Conservation (phyloP, 2,329 filamentous ascomycete genomes). For the Cladosporium sp. region DNA sequence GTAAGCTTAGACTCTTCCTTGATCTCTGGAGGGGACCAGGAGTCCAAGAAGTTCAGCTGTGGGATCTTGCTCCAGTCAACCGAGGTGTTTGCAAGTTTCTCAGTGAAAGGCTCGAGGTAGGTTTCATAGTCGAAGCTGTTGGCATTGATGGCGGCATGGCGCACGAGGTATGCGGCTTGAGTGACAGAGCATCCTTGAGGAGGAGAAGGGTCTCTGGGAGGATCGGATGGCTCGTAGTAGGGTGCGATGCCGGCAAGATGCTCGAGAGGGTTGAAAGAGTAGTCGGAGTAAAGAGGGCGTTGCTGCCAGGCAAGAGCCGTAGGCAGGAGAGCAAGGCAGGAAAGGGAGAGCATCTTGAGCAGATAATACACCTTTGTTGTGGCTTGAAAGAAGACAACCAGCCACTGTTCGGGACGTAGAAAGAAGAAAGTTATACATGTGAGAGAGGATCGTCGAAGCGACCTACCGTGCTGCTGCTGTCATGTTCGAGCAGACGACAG, state of each 20-base stretch:
- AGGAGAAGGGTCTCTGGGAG: constrained; percentile 42
- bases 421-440: too few relatives aligned
- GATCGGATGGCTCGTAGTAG: constrained; percentile 46
- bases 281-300: constrained; percentile 27
- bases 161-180: constrained; percentile 45
- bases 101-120: constrained; percentile 47
- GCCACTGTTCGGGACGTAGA: too few relatives aligned
- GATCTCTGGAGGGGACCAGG: constrained; percentile 52
- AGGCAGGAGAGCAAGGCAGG: constrained; percentile 9
- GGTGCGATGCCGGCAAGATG: constrained; percentile 49
- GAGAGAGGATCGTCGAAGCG: too few relatives aligned
- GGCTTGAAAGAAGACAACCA: neutral
- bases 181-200: constrained; percentile 50
- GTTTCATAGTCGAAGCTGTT: constrained; percentile 50
- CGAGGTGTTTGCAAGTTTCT: constrained; percentile 56
- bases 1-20: constrained; percentile 56
- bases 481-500: too few relatives aligned
- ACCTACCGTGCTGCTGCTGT: too few relatives aligned
- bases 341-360: constrained; percentile 7
- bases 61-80: constrained; percentile 55
- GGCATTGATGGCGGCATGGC: constrained; percentile 49
- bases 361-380: neutral
- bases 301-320: constrained; percentile 11
- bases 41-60: constrained; percentile 51
- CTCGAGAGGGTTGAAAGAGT: constrained; percentile 44